These are phyloP conservation scores for Labyrinthula sp. DNA, from an alignment of 352 stramenopile genomes.

Conservation along the genomic window DNA sequence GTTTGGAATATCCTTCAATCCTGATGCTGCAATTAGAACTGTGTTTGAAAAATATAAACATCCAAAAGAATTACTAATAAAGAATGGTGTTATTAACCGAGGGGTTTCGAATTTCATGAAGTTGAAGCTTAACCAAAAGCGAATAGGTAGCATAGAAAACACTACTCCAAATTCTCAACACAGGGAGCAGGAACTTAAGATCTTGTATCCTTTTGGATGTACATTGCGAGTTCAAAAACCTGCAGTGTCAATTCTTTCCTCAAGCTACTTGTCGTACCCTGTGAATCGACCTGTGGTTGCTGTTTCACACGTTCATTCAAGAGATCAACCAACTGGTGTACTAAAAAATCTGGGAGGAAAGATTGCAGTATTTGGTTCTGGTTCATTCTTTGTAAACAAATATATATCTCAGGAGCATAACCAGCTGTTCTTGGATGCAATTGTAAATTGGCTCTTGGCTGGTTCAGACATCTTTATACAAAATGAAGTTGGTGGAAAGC, in stretches of 20 bases:
- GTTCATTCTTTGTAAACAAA: constrained; percentile 74
- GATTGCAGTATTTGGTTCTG: constrained; percentile 62
- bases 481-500: constrained; percentile 19
- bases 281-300: constrained; percentile 72
- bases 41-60: constrained; percentile 90
- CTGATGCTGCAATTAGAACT: constrained; percentile 61
- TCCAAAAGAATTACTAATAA: constrained; percentile 79
- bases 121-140: not conserved
- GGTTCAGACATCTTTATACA: constrained; percentile 39
- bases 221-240: constrained; percentile 74
- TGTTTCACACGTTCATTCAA: constrained; percentile 51
- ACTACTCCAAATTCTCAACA: no score
- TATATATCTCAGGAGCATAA: constrained; percentile 84
- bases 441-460: constrained; percentile 73
- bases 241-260: constrained; percentile 49
- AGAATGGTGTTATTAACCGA: constrained; percentile 70
- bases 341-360: constrained; percentile 40
- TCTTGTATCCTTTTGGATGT: constrained; percentile 79
- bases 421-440: constrained; percentile 60
- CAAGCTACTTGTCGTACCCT: constrained; percentile 76
- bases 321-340: constrained; percentile 36
- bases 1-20: constrained; percentile 44
- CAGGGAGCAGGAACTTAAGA: constrained; percentile 62
- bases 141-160: no score
- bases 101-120: constrained; percentile 51